These are phyloP conservation scores for Hymenotorrendiella dingleyae DNA, from an alignment of 2,329 filamentous ascomycete genomes.

Conservation along the genomic window DNA sequence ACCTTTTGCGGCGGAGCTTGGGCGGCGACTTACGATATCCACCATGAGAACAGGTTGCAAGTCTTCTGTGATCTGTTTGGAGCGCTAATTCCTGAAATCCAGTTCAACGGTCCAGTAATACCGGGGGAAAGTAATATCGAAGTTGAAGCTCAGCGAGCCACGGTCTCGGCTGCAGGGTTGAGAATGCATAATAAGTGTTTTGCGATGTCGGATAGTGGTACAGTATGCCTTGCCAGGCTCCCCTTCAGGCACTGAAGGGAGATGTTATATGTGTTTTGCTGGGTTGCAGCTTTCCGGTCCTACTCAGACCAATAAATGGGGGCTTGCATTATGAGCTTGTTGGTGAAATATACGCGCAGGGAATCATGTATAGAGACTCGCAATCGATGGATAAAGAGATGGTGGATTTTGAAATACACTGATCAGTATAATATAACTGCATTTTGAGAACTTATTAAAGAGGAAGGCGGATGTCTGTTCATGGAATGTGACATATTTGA, in stretches of 20 bases:
- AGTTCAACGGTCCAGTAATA: not conserved
- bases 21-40: constrained; percentile 5
- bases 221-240: constrained; percentile 6
- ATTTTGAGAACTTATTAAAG: too few relatives aligned
- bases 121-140: not conserved
- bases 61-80: constrained; percentile 7
- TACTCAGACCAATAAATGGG: constrained; percentile 3
- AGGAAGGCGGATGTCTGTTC: too few relatives aligned
- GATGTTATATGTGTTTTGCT: constrained; percentile 9
- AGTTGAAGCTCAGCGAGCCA: constrained; percentile 1
- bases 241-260: not conserved
- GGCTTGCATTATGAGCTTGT: constrained; percentile 21
- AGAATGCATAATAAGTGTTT: constrained; percentile 12
- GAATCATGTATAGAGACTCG: constrained; percentile 23
- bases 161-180: constrained; percentile 6
- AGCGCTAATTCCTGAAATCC: constrained; percentile 1
- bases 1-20: constrained; percentile 10
- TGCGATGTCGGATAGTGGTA: constrained; percentile 2
- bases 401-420: not conserved
- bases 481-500: too few relatives aligned
- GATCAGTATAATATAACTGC: too few relatives aligned
- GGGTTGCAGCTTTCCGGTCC: constrained; percentile 9
- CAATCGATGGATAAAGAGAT: not conserved
- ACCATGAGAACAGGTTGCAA: not conserved
- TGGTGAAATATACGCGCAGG: constrained; percentile 26